Conservation (phyloP, 805 yeast species). For the Candida quercuum region DNA sequence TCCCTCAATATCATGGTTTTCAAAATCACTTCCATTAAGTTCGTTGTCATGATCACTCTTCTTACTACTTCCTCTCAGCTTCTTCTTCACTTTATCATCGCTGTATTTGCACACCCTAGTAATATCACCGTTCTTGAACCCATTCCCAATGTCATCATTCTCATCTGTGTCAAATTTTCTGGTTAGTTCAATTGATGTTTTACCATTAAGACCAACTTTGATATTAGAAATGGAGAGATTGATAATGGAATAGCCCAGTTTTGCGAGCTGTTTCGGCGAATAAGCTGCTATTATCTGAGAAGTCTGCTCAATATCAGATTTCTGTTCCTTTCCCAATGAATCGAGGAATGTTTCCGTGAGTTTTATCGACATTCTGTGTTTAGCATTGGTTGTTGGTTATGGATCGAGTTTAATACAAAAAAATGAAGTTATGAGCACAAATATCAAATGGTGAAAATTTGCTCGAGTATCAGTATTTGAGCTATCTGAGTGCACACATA, state of each 20-base stretch:
- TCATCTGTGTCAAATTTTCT: conserved; percentile 45
- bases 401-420: too few species aligned
- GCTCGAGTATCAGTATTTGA: too few species aligned
- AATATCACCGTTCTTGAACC: conserved; percentile 67
- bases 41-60: conserved; percentile 51
- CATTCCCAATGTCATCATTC: conserved; percentile 15
- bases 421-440: not conserved
- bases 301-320: conserved; percentile 6
- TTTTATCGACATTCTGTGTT: not conserved
- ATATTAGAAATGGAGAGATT: conserved; percentile 58
- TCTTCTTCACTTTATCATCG: conserved; percentile 20
- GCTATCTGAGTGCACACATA: too few species aligned
- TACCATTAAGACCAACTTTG: conserved; percentile 78
- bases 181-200: conserved; percentile 56
- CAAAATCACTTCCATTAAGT: conserved; percentile 13
- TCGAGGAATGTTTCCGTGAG: conserved; percentile 3
- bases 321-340: conserved; percentile 2
- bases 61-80: conserved; percentile 3
- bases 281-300: not conserved
- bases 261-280: conserved; percentile 61
- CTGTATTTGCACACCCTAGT: conserved; percentile 38
- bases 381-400: not conserved
- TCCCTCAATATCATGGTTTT: not conserved
- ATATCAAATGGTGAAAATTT: too few species aligned
- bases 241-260: conserved; percentile 68